Base-by-base conservation (phyloP, 495 filamentous ascomycete genomes). In the Durotheca rogersii region DNA sequence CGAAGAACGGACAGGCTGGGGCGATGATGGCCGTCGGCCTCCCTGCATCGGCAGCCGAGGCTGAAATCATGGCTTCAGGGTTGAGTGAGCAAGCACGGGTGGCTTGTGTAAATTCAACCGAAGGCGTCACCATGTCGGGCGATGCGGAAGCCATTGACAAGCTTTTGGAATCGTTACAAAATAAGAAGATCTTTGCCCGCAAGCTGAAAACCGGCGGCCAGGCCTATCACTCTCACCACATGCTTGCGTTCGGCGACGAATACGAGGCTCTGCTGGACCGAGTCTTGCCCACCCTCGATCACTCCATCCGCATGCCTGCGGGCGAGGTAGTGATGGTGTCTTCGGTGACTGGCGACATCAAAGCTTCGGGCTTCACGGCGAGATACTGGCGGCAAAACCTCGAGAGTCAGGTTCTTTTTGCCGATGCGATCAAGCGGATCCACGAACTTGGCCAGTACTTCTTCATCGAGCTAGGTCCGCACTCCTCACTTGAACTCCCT, bases 391-490 rank as follows among this genome's bases (percentile, higher is more conserved):
- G 74, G 2, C 35, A 65, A 10, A 80, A 79, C 45, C 60, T 79
- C 14, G 69, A 74, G 2, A 65, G 62, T 7, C 64, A 73, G 1
- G 77, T 79, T 6, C 66, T 56, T 16, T 79, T 78, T 48, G 59
- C 66, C 0, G 41, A 64, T 4, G 65, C 65, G 11, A 17, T 72
- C 1, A 10, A 12, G 16, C 36, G 52, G 9, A 30, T 72, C 7
- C 9, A n/a, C 64, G 11, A 36, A 62, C 32, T 46, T 38, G 39
- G 46, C 30, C 4, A 41, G 50, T 4, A 35, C 51, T 48, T 25
- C 16, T 37, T 85, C 3, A 40, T 87, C 10, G 83, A 86, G 49
- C 63, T 85, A 14, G 84, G 85, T 0, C 81, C 85, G 17, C 83
- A 87, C 49, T 59, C 70, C 4, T 78, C 82, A 0, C 65, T 88